phyloP scores from a whole-genome alignment of 805 yeast species.

The Spencermartinsiella europaea region DNA sequence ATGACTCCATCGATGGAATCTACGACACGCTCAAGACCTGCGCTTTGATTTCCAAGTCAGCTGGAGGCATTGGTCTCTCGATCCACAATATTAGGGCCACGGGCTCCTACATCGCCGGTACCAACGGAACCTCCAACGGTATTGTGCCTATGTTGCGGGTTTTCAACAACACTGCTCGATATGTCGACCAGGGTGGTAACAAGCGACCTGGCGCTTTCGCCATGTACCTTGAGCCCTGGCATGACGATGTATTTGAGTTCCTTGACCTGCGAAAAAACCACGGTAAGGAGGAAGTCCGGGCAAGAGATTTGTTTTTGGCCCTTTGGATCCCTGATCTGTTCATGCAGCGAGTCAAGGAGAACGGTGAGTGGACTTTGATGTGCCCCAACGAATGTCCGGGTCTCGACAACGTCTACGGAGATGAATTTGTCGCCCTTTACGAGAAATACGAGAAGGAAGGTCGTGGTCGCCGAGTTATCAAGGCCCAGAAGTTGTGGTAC shows the following conservation, averaged over 20 bases:
- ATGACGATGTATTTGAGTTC: constrained; percentile 77
- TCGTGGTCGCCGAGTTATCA: constrained; percentile 50
- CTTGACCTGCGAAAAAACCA: constrained; percentile 82
- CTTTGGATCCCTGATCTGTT: constrained; percentile 92
- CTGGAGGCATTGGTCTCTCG: constrained; percentile 93
- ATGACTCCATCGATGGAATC: constrained; percentile 90
- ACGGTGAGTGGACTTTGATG: constrained; percentile 79
- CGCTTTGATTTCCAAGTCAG: constrained; percentile 83
- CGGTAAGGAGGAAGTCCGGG: constrained; percentile 88
- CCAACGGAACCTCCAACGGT: constrained; percentile 84
- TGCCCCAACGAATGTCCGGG: constrained; percentile 87
- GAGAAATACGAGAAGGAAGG: constrained; percentile 63
- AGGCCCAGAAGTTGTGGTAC: constrained; percentile 84
- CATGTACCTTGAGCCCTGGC: constrained; percentile 93
- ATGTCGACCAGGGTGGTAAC: constrained; percentile 96
- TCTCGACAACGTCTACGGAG: constrained; percentile 71
- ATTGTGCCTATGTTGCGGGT: constrained; percentile 90
- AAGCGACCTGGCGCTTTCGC: constrained; percentile 97
- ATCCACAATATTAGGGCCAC: constrained; percentile 75
- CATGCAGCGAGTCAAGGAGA: constrained; percentile 74
- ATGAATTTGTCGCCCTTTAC: constrained; percentile 66
- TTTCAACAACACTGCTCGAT: constrained; percentile 88
- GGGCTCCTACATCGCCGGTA: constrained; percentile 81
- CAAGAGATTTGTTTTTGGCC: constrained; percentile 87
- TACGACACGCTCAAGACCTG: constrained; percentile 79